Conservation (phyloP, 305 asterid genomes). For the Caryopteris hybrid region DNA sequence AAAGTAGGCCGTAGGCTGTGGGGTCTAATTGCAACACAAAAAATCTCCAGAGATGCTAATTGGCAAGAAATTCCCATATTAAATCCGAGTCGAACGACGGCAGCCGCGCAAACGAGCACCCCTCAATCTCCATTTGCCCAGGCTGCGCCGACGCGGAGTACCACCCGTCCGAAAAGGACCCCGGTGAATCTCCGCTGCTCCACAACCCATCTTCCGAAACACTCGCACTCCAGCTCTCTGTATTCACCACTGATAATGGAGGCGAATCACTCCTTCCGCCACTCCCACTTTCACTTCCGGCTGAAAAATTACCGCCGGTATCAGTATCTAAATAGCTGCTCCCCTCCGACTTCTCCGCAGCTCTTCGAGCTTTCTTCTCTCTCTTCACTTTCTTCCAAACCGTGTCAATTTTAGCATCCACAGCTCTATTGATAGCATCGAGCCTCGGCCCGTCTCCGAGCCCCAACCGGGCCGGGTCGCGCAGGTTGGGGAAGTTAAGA, state of each 20-base stretch:
- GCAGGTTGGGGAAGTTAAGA: conserved; percentile 65
- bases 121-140: conserved; percentile 37
- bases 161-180: conserved; percentile 37
- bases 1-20: too few species aligned
- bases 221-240: too few species aligned
- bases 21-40: too few species aligned
- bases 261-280: conserved; percentile 23
- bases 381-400: conserved; percentile 62
- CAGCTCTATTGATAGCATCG: conserved; percentile 52
- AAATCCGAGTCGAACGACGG: conserved; percentile 82
- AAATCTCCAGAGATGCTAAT: too few species aligned
- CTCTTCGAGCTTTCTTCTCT: conserved; percentile 39
- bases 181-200: conserved; percentile 35
- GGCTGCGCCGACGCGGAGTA: conserved; percentile 16
- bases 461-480: conserved; percentile 52
- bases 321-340: too few species aligned
- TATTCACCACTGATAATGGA: too few species aligned
- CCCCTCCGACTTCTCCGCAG: conserved; percentile 30
- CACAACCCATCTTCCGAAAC: conserved; percentile 54
- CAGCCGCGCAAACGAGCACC: conserved; percentile 54
- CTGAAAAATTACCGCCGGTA: too few species aligned
- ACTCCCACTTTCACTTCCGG: conserved; percentile 20
- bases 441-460: conserved; percentile 40
- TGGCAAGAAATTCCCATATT: conserved; percentile 79
- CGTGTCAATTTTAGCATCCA: conserved; percentile 72